Evolutionary conservation across 805 yeast species (phyloP).

Genomic region (Candida montana): DNA sequence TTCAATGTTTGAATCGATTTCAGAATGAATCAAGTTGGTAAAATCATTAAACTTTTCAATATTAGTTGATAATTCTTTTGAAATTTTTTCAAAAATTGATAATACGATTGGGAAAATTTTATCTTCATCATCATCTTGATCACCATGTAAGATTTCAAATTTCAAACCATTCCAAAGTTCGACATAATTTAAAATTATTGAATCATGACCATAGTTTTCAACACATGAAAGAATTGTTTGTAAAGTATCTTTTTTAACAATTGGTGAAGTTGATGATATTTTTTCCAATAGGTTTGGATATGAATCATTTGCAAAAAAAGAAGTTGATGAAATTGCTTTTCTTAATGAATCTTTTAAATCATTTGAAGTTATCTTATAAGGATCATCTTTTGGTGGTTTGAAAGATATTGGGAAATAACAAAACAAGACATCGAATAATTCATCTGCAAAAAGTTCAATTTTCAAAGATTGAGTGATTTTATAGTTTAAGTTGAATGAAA

Average conservation of each 20-base stretch:
- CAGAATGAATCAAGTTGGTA: slow-evolving; percentile 38
- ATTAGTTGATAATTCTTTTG: slow-evolving; percentile 29
- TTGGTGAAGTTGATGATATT: slow-evolving; percentile 66
- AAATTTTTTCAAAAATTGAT: slow-evolving; percentile 39
- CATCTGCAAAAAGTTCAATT: slow-evolving; percentile 44
- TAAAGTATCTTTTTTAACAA: slow-evolving; percentile 70
- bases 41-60: slow-evolving; percentile 34
- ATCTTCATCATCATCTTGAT: slow-evolving; percentile 42
- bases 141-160: slow-evolving; percentile 81
- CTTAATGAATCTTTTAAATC: slow-evolving; percentile 64
- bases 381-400: slow-evolving; percentile 86
- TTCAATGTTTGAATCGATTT: slow-evolving; percentile 47
- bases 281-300: slow-evolving; percentile 78
- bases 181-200: slow-evolving; percentile 57
- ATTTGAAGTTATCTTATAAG: slow-evolving; percentile 71
- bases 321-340: slow-evolving; percentile 54
- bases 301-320: slow-evolving; percentile 62
- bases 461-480: slow-evolving; percentile 37
- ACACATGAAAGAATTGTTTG: slow-evolving; percentile 56
- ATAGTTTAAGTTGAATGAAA: slow-evolving; percentile 56
- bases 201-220: slow-evolving; percentile 41
- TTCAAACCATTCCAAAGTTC: slow-evolving; percentile 84
- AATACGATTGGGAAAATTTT: slow-evolving; percentile 41
- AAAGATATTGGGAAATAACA: slow-evolving; percentile 97
- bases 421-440: slow-evolving; percentile 80